Base-by-base conservation (phyloP, 257 asterid species). In the Scutellaria barbata region DNA sequence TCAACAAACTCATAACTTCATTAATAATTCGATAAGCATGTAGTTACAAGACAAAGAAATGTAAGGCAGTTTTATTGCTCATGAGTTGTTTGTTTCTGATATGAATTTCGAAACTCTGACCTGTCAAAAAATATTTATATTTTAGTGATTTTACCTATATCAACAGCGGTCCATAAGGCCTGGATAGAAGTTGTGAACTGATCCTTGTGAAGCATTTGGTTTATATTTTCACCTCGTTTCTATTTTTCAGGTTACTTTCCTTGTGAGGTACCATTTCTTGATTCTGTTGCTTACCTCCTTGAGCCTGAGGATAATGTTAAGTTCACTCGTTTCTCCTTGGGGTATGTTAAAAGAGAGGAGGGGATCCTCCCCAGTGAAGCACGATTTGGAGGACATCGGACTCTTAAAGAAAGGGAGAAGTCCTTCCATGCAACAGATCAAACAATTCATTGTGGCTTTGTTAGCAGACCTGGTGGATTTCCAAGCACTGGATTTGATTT, bases 361-460 rank as follows among this genome's bases (percentile, higher is more conserved):
- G 77, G 47, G 74, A 48, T 61, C 73, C 75, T 58, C 48, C 66
- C 80, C 18, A 73, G 63, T 70, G 81, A 80, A 73, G 87, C 84
- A 73, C 84, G 82, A 72, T 95, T 95, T 84, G 97, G 97, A 68
- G 99, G 99, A 55, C 92, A 92, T 76, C 97, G 83, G 72, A 84
- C 88, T 46, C 84, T 86, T 68, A 79, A 70, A 73, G 96, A 85
- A 72, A 83, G 98, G 81, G 92, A 90, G 77, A 72, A 83, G 63
- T 86, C 97, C 67, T 93, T 84, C 79, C 76, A 73, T 74, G 98
- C 94, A 43, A 81, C 67, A 65, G 85, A 85, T 80, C 90, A 87
- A 69, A 87, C 94, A 79, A 77, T 93, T 77, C 90, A 85, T 75
- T 90, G 97, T 83, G 98, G 98, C 82, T 93, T 93, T 81, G 94